phyloP scores from a whole-genome alignment of 345 rosid species.

The Linum lewisii region DNA sequence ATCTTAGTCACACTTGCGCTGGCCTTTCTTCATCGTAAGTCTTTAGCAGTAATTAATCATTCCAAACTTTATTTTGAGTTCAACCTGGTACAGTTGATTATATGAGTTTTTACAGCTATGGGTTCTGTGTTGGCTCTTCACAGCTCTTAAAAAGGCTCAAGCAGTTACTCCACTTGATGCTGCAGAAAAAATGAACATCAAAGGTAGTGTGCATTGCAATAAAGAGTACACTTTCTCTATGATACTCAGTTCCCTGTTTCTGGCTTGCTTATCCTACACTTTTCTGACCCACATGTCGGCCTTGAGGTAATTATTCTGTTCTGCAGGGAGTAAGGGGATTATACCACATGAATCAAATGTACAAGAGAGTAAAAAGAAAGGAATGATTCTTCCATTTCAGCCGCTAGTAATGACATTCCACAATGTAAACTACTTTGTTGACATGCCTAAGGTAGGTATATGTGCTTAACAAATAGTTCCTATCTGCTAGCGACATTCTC shows the following conservation, averaged over 20 bases:
- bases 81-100: background rate
- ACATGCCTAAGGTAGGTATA: conserved; percentile 64
- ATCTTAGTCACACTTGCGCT: conserved; percentile 56
- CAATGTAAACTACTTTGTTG: conserved; percentile 83
- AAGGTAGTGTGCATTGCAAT: background rate
- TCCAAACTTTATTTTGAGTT: background rate
- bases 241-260: background rate
- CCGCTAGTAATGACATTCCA: conserved; percentile 88
- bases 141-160: conserved; percentile 53
- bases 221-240: background rate
- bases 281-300: no score
- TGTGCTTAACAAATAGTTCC: background rate
- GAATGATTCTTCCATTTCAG: conserved; percentile 93
- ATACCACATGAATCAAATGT: conserved; percentile 12
- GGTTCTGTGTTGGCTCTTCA: conserved; percentile 15
- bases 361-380: conserved; percentile 37
- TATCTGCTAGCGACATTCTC: background rate
- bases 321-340: conserved; percentile 12
- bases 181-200: conserved; percentile 22
- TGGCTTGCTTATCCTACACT: no score
- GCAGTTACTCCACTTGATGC: conserved; percentile 32
- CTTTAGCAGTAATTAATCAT: background rate
- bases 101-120: background rate
- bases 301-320: background rate
- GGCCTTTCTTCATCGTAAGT: conserved; percentile 74